Base-by-base conservation (phyloP, 176 grass and related monocot genomes). In the Puccinellia tenuiflora region DNA sequence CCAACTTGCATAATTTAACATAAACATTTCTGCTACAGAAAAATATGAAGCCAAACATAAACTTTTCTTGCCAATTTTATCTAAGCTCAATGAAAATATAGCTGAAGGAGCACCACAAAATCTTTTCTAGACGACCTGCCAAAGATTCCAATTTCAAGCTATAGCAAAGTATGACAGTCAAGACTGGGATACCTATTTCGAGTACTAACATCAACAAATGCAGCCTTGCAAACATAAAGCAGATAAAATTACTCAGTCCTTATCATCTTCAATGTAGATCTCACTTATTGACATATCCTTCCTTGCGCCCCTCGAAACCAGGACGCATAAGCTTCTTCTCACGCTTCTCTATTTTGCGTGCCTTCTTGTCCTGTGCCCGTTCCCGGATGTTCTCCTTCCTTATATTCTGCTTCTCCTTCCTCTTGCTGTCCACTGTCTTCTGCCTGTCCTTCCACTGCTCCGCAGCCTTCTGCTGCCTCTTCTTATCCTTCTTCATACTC, bases 271-370 rank as follows among this genome's bases (percentile, higher is more conserved):
- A 45, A 55, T 33, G 39, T 5, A 39, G 21, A 21, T 16, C 11
- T 88, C 75, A 97, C 69, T 88, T 68, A 2, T 98, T 95, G 47
- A 98, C 87, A 64, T 98, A 93, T 42, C 92, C 93, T 62, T 93
- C 87, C 88, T 95, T 98, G 55, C 87, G 77, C 14, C 92, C 92
- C 76, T 98, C 96, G 85, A 95, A 98, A 5, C 96, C 93, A 7
- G 96, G 92, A 22, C 91, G 83, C 90, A 93, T 93, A 48, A 93
- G 91, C 69, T 98, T 98, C 84, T 96, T 96, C 89, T 98, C 93
- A 0, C 96, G 90, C 91, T 98, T 96, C 73, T 98, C 96, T 29
- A 98, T 93, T 64, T 87, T 88, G 67, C 87, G 80, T 77, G 88
- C 86, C 87, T 87, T 96, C 77, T 95, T 93, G 55, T 93, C 88